Evolutionary conservation across 345 rosid genomes (phyloP).

Genomic region (Syzygium oleosum): DNA sequence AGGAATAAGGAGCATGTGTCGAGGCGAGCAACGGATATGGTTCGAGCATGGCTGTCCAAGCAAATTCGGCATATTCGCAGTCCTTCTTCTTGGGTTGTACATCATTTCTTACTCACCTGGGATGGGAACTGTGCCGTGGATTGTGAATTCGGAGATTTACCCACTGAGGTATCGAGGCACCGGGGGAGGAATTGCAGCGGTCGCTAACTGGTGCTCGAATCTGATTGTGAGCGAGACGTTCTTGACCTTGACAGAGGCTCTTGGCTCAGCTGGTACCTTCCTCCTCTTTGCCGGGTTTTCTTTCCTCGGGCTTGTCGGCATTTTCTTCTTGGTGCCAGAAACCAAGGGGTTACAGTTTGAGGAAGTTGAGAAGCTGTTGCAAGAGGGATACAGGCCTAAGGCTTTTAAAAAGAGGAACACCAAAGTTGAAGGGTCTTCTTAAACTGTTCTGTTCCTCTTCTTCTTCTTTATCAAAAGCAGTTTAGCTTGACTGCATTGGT

Average conservation of each 20-base stretch:
- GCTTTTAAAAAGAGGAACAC: slow-evolving; percentile 5
- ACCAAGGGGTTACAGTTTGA: slow-evolving; percentile 79
- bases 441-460: background rate
- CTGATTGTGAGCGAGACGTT: slow-evolving; percentile 61
- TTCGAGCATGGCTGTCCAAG: slow-evolving; percentile 75
- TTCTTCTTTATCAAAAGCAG: background rate
- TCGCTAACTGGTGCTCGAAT: slow-evolving; percentile 69
- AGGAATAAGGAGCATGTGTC: slow-evolving; percentile 18
- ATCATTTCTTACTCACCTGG: slow-evolving; percentile 70
- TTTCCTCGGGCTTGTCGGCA: slow-evolving; percentile 26
- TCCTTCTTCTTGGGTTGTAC: slow-evolving; percentile 58
- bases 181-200: slow-evolving; percentile 82
- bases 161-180: slow-evolving; percentile 77
- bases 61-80: slow-evolving; percentile 61
- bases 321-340: slow-evolving; percentile 70
- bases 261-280: slow-evolving; percentile 55
- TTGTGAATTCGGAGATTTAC: slow-evolving; percentile 91
- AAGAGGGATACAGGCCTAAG: slow-evolving; percentile 44
- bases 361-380: slow-evolving; percentile 65
- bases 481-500: background rate
- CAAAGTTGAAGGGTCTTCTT: background rate
- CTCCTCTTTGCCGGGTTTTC: slow-evolving; percentile 59
- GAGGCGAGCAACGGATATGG: slow-evolving; percentile 23
- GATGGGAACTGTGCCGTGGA: slow-evolving; percentile 89
- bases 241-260: slow-evolving; percentile 43